Conservation (phyloP, 1,139 yeast species). For the Sugiyamaella japonica region DNA sequence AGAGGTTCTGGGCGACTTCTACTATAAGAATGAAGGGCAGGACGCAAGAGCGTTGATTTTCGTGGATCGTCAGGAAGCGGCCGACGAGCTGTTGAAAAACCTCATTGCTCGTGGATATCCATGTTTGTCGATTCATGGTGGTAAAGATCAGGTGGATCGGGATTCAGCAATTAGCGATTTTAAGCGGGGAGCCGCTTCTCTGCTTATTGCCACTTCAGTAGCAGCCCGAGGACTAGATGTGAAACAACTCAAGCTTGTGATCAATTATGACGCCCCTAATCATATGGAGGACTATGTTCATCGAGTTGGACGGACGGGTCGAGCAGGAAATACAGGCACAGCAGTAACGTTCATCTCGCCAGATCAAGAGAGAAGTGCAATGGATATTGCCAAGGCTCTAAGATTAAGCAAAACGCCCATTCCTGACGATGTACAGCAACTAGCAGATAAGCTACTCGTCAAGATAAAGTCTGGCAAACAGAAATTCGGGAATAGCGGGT, state of each 20-base stretch:
- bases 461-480: slow-evolving; percentile 72
- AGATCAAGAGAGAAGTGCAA: slow-evolving; percentile 58
- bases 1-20: slow-evolving; percentile 52
- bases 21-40: slow-evolving; percentile 32
- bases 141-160: slow-evolving; percentile 84
- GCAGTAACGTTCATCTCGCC: slow-evolving; percentile 74
- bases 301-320: slow-evolving; percentile 93
- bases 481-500: slow-evolving; percentile 57
- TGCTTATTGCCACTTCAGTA: slow-evolving; percentile 86
- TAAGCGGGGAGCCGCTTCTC: slow-evolving; percentile 58
- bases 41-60: slow-evolving; percentile 70
- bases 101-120: slow-evolving; percentile 61
- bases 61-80: slow-evolving; percentile 82
- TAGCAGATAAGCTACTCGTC: slow-evolving; percentile 58
- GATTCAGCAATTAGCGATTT: slow-evolving; percentile 73
- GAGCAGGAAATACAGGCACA: slow-evolving; percentile 79
- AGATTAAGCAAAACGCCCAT: slow-evolving; percentile 54
- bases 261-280: slow-evolving; percentile 86
- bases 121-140: slow-evolving; percentile 79
- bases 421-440: slow-evolving; percentile 51
- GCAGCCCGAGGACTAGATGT: slow-evolving; percentile 96
- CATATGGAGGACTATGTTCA: slow-evolving; percentile 97
- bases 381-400: slow-evolving; percentile 71
- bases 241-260: slow-evolving; percentile 71
- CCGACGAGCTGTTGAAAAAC: slow-evolving; percentile 65